These are phyloP conservation scores for Solanum arcanum DNA, from an alignment of 257 asterid species.

Conservation along the genomic window DNA sequence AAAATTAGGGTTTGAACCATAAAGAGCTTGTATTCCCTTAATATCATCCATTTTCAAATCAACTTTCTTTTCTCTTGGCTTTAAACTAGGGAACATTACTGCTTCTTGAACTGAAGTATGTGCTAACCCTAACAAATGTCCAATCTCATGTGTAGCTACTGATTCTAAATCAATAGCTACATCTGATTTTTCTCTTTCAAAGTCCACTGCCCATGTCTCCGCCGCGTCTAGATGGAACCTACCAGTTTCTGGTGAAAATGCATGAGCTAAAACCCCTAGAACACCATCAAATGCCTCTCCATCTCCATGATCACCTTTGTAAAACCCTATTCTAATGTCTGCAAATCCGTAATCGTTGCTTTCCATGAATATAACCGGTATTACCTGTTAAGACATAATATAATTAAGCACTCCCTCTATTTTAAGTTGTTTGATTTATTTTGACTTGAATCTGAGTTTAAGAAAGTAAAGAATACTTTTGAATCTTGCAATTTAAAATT, in stretches of 20 bases:
- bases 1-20: slow-evolving; percentile 73
- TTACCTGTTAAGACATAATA: not conserved
- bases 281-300: slow-evolving; percentile 81
- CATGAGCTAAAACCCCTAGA: slow-evolving; percentile 73
- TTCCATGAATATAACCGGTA: slow-evolving; percentile 42
- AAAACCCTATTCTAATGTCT: slow-evolving; percentile 71
- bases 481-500: too few relatives aligned
- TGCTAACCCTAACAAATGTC: slow-evolving; percentile 69
- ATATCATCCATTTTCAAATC: slow-evolving; percentile 57
- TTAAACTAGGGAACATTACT: slow-evolving; percentile 81
- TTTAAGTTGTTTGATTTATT: not conserved
- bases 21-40: slow-evolving; percentile 60
- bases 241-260: slow-evolving; percentile 83
- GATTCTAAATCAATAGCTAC: slow-evolving; percentile 84
- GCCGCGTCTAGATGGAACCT: slow-evolving; percentile 80
- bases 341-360: slow-evolving; percentile 44
- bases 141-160: slow-evolving; percentile 86
- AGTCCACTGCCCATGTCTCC: slow-evolving; percentile 84
- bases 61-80: slow-evolving; percentile 47
- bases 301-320: slow-evolving; percentile 70
- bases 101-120: slow-evolving; percentile 51
- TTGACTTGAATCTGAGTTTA: not conserved
- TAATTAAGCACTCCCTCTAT: not conserved
- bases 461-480: too few relatives aligned
- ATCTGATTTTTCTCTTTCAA: slow-evolving; percentile 28